Evolutionary conservation across 2,329 filamentous ascomycete species (phyloP).

Genomic region (Graphiopsis chlorocephala): DNA sequence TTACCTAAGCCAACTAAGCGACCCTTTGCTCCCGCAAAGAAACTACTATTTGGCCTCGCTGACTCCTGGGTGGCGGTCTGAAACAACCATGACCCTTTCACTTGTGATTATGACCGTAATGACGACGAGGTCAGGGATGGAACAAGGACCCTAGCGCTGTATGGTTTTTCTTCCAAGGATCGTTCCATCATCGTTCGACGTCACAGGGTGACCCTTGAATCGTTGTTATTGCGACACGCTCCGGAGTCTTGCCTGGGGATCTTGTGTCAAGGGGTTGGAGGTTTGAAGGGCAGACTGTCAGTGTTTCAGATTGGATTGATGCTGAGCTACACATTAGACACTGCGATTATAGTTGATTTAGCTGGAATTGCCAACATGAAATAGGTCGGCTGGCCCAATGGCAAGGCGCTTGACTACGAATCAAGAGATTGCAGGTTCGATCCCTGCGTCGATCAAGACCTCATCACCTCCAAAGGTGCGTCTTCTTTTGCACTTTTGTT

Average conservation of each 20-base stretch:
- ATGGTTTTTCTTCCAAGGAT: neutral
- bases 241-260: neutral
- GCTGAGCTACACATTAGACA: too few relatives aligned
- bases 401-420: conserved; percentile 57
- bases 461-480: neutral
- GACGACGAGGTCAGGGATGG: neutral
- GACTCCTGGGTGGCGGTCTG: neutral
- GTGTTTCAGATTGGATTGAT: neutral
- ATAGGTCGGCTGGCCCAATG: conserved; percentile 49
- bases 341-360: too few relatives aligned
- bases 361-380: neutral
- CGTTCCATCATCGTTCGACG: neutral
- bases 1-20: neutral
- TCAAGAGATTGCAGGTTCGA: conserved; percentile 21
- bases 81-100: neutral
- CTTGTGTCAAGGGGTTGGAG: neutral
- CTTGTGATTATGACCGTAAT: neutral
- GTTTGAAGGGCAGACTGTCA: neutral
- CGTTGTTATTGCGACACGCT: neutral
- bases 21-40: neutral
- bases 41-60: neutral
- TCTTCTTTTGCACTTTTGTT: neutral
- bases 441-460: conserved; percentile 13
- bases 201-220: neutral
- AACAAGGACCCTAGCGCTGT: neutral